Percentiles rank a stretch among this genome's conserved stretches.
phyloP scores from a whole-genome alignment of 768 basidiomycete genomes.

The Russula lepida region DNA sequence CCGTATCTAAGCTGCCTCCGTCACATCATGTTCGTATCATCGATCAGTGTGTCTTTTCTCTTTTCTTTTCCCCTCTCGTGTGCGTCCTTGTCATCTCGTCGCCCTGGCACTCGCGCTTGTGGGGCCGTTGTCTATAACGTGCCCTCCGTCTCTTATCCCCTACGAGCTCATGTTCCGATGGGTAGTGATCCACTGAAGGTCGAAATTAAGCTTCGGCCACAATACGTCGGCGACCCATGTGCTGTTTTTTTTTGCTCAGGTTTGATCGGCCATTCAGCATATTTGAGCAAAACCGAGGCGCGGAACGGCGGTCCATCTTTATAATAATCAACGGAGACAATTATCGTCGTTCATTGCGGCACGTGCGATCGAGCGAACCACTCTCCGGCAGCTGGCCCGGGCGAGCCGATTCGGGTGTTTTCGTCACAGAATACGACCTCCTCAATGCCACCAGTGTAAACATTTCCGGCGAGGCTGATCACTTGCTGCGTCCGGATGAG shows the following conservation, averaged over 20 bases:
- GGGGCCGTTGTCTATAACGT: no score
- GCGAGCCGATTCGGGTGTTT: constrained; percentile 5
- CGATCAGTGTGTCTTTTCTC: no score
- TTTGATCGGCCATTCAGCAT: constrained; percentile 5
- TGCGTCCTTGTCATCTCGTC: no score
- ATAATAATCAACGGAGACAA: not conserved
- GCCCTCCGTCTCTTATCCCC: no score
- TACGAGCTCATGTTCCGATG: constrained; percentile 15
- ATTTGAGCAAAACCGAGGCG: constrained; percentile 6
- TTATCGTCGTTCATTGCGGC: no score
- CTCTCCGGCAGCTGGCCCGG: constrained; percentile 14
- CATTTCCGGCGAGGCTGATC: constrained; percentile 8
- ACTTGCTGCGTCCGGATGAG: constrained; percentile 13
- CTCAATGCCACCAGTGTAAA: constrained; percentile 10
- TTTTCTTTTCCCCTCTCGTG: no score
- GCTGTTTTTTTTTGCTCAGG: constrained; percentile 12
- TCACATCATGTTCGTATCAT: no score
- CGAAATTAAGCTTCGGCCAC: constrained; percentile 14
- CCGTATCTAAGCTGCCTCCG: no score
- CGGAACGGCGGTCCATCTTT: constrained; percentile 11
- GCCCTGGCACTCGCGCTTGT: no score
- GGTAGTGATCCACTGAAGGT: constrained; percentile 11
- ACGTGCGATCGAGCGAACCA: not conserved
- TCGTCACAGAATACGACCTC: constrained; percentile 8
- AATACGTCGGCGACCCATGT: constrained; percentile 14